Conservation (phyloP, 176 grass and related monocot species). For the Triticum aestivum region DNA sequence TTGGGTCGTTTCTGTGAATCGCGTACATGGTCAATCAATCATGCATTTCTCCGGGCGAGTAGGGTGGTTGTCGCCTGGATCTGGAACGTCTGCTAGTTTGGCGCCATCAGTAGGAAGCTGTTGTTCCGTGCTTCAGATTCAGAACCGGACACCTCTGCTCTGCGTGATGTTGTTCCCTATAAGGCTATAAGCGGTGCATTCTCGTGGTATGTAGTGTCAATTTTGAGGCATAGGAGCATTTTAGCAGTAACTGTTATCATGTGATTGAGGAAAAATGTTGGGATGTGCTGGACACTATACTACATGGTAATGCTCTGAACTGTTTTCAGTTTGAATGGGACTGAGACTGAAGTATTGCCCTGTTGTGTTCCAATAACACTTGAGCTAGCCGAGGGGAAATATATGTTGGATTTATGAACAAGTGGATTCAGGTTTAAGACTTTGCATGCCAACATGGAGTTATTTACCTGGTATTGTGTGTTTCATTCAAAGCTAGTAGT, state of each 20-base stretch:
- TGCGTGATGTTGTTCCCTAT: background rate
- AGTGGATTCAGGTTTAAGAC: background rate
- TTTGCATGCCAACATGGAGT: background rate
- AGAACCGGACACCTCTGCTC: background rate
- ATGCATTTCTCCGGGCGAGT: background rate
- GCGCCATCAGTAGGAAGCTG: background rate
- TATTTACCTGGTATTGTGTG: background rate
- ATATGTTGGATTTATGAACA: background rate
- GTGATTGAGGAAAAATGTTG: background rate
- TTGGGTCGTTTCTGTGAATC: background rate
- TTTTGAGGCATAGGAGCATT: background rate
- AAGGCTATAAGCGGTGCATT: background rate
- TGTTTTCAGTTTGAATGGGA: background rate
- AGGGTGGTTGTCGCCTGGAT: background rate
- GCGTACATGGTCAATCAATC: background rate
- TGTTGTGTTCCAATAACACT: background rate
- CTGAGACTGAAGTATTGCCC: background rate
- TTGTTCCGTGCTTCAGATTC: slow-evolving; percentile 2
- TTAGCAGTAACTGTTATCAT: background rate
- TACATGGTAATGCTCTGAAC: background rate
- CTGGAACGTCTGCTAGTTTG: background rate
- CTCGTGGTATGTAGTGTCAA: background rate
- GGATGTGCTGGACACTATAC: background rate
- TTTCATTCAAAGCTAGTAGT: background rate
- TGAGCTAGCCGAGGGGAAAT: too few species aligned